Evolutionary conservation across 352 stramenopile species (phyloP).

Genomic region (Pythium myriotylum): DNA sequence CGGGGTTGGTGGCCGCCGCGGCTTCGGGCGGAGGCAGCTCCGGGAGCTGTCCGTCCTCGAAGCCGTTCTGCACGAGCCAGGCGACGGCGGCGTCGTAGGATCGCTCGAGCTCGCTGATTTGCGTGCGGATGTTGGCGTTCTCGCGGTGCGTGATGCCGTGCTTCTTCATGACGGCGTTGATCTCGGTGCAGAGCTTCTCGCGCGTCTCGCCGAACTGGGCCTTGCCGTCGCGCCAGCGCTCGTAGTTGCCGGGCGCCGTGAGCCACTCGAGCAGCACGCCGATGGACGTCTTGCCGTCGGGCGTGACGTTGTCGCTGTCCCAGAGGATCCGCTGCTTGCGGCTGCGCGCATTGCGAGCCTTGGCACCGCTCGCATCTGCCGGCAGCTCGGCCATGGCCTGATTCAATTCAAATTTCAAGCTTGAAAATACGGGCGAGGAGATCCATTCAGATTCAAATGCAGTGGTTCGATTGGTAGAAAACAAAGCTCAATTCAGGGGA

Average conservation of each 20-base stretch:
- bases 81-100: slow-evolving; percentile 53
- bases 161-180: slow-evolving; percentile 60
- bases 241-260: slow-evolving; percentile 60
- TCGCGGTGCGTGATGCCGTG: slow-evolving; percentile 70
- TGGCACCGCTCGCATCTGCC: slow-evolving; percentile 8
- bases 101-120: slow-evolving; percentile 78
- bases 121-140: slow-evolving; percentile 82
- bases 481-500: slow-evolving; percentile 1
- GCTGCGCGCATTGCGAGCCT: slow-evolving; percentile 21
- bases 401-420: slow-evolving; percentile 22
- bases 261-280: slow-evolving; percentile 72
- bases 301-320: slow-evolving; percentile 67
- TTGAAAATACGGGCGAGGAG: slow-evolving; percentile 8
- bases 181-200: slow-evolving; percentile 72
- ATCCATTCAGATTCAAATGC: slow-evolving; percentile 28
- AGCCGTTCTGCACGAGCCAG: slow-evolving; percentile 57
- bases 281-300: slow-evolving; percentile 76
- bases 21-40: slow-evolving; percentile 12
- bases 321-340: slow-evolving; percentile 72
- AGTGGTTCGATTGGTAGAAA: slow-evolving; percentile 21
- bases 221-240: slow-evolving; percentile 69
- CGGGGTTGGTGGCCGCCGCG: background rate
- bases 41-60: slow-evolving; percentile 31
- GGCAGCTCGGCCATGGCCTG: background rate
- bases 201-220: slow-evolving; percentile 67